phyloP scores from a whole-genome alignment of 345 rosid species.

The Populus nigra region DNA sequence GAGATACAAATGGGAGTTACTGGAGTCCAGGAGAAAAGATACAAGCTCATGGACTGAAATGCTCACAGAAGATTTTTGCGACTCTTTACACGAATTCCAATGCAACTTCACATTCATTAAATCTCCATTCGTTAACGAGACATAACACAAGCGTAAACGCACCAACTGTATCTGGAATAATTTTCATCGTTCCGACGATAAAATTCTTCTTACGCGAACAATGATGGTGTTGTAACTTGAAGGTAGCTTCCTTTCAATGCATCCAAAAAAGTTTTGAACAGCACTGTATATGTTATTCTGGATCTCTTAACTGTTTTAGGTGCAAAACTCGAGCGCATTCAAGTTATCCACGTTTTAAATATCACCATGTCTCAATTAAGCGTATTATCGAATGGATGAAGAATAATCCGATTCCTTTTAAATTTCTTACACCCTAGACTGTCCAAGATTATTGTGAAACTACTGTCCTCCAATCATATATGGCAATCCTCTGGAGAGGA shows the following conservation, averaged over 20 bases:
- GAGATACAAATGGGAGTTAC: conserved; percentile 99
- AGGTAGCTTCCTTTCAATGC: background rate
- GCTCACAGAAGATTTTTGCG: background rate
- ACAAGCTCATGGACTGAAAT: conserved; percentile 91
- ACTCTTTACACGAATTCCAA: background rate
- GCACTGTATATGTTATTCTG: background rate
- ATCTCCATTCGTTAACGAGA: conserved; percentile 20
- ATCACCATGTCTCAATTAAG: background rate
- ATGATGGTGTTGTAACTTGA: background rate
- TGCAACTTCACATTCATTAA: background rate
- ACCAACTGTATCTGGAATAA: background rate
- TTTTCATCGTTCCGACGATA: background rate
- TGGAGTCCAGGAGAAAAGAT: conserved; percentile 96
- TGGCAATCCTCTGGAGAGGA: background rate
- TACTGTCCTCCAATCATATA: background rate
- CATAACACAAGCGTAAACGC: conserved; percentile 8
- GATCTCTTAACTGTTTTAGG: background rate
- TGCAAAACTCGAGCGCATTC: background rate
- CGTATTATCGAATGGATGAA: background rate
- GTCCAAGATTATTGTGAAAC: too few species aligned
- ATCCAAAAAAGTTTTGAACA: background rate
- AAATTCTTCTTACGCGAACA: background rate
- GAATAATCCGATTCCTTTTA: too few species aligned
- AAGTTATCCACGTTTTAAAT: background rate
- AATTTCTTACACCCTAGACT: too few species aligned